A percentile compares a stretch with the other conserved stretches of the same genome.
phyloP scores from a whole-genome alignment of 768 basidiomycete species.

The Mrakia gelida region DNA sequence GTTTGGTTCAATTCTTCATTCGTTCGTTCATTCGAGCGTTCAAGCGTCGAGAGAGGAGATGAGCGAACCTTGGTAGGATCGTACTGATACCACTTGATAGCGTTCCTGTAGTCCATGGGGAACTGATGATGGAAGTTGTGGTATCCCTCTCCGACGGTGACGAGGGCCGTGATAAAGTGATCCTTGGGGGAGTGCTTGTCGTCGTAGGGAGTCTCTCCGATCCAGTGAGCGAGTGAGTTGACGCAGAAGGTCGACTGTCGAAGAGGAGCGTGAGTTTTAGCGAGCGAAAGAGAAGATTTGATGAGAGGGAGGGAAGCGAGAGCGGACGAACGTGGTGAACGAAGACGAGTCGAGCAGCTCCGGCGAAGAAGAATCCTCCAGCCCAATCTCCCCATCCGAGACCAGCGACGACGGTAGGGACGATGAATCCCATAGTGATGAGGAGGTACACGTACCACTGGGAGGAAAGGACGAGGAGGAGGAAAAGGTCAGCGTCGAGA shows the following conservation, averaged over 20 bases:
- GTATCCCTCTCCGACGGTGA: constrained; percentile 92
- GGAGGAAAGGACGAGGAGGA: not conserved
- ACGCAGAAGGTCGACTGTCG: constrained; percentile 87
- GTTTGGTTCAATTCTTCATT: too few species aligned
- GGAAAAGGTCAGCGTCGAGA: not conserved
- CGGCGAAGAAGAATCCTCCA: constrained; percentile 84
- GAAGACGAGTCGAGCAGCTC: constrained; percentile 68
- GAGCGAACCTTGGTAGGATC: constrained; percentile 37
- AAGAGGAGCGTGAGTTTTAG: not conserved
- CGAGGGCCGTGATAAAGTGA: constrained; percentile 80
- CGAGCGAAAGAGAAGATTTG: not conserved
- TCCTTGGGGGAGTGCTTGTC: constrained; percentile 92
- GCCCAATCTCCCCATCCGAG: constrained; percentile 76
- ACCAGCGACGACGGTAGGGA: constrained; percentile 75
- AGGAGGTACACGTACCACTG: constrained; percentile 65
- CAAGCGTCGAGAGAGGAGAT: constrained; percentile 55
- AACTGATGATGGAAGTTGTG: constrained; percentile 94
- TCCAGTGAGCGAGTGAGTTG: constrained; percentile 94
- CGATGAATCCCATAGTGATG: constrained; percentile 61
- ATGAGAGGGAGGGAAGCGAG: not conserved
- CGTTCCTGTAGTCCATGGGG: constrained; percentile 95
- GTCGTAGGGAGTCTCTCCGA: constrained; percentile 87
- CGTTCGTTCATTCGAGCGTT: too few species aligned
- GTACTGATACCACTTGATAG: constrained; percentile 90
- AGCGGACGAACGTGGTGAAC: constrained; percentile 73